These are phyloP conservation scores for Botrytis fragariae DNA, from an alignment of 2,329 filamentous ascomycete species.

Conservation along the genomic window DNA sequence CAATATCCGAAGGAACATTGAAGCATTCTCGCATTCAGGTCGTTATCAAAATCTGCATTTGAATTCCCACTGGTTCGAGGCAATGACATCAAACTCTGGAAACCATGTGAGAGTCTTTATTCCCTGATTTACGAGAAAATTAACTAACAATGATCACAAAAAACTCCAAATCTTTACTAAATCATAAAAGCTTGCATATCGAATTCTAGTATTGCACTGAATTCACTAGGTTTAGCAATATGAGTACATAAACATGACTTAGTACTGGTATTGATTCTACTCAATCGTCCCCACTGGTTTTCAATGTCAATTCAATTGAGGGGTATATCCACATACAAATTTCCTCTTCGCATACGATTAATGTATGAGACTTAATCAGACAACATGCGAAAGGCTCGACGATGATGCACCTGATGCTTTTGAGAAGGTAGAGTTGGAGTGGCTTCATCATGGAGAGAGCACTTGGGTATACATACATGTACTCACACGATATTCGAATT, in stretches of 20 bases:
- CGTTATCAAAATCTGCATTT: not conserved
- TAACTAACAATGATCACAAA: not conserved
- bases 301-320: not conserved
- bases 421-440: not conserved
- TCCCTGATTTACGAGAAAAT: not conserved
- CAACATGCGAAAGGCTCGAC: not conserved
- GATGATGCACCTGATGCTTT: constrained; percentile 16
- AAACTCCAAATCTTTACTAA: not conserved
- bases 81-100: not conserved
- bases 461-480: constrained; percentile 21
- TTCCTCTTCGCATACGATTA: not conserved
- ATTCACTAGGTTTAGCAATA: not conserved
- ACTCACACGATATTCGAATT: not conserved
- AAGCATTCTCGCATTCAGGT: too few species aligned
- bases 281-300: not conserved
- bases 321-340: not conserved
- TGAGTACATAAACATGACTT: not conserved
- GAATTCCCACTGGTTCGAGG: not conserved
- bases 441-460: constrained; percentile 9
- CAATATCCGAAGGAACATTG: not conserved
- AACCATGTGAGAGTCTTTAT: not conserved
- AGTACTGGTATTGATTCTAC: not conserved
- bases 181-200: not conserved
- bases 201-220: not conserved
- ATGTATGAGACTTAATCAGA: constrained; percentile 6